Conservation (phyloP, 2,329 filamentous ascomycete genomes). For the Talaromyces sp. region DNA sequence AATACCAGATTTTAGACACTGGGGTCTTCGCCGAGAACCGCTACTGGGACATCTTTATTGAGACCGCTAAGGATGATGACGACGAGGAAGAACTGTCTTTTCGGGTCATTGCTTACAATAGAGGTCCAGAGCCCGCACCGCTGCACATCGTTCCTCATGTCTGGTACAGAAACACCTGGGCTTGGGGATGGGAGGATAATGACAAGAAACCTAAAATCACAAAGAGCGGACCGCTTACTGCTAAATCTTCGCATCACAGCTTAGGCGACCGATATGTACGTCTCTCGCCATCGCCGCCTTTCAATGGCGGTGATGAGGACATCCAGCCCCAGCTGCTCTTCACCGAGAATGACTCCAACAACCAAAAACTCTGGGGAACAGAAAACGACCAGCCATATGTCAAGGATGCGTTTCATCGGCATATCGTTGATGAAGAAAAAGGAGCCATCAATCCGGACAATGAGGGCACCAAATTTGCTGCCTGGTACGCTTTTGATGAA, state of each 20-base stretch:
- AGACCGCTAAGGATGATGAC: conserved; percentile 90
- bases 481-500: conserved; percentile 90
- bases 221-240: conserved; percentile 60
- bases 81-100: conserved; percentile 89
- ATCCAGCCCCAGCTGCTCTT: conserved; percentile 81
- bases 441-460: conserved; percentile 73
- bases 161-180: conserved; percentile 97
- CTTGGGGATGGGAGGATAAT: conserved; percentile 75
- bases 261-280: conserved; percentile 80
- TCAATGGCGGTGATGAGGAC: conserved; percentile 72
- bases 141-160: conserved; percentile 91
- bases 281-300: conserved; percentile 83
- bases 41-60: conserved; percentile 97
- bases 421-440: conserved; percentile 78
- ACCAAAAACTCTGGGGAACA: conserved; percentile 67
- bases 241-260: conserved; percentile 71
- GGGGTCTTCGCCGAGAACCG: conserved; percentile 80
- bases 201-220: conserved; percentile 77
- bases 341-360: conserved; percentile 94
- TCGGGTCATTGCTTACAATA: conserved; percentile 93
- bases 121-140: conserved; percentile 82
- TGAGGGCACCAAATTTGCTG: conserved; percentile 80
- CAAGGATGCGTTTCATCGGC: conserved; percentile 90
- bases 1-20: conserved; percentile 90
- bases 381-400: conserved; percentile 79